Base-by-base conservation (phyloP, 768 basidiomycete species). In the Lactarius quietus region DNA sequence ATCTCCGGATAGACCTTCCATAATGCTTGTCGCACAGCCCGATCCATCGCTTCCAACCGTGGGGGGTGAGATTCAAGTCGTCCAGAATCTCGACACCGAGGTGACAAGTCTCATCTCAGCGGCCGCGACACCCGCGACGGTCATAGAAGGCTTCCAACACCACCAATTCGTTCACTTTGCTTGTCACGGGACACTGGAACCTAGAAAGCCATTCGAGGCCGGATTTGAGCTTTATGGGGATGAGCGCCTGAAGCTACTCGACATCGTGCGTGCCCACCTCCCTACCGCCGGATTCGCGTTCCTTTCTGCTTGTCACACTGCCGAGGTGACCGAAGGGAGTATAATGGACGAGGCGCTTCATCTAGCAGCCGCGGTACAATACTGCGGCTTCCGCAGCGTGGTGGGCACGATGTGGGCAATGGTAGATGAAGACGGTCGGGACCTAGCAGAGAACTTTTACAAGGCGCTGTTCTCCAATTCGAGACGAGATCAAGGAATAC, bases 341-440 rank as follows among this genome's bases (percentile, higher is more conserved):
- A 1, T 26, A 14, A 5, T 10, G 1, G 45, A 48, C 12, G 45
- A 48, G 45, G 45, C 0, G 3, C 23, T 48, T 10, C 45, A 48
- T 23, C 45, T 48, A 5, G n/a, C 23, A 4, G 45, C 45, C 2
- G 45, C 45, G 23, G n/a, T 48, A 6, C 45, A 48, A 12, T 48
- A 48, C 10, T 48, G 45, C 23, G 45, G 45, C 23, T 48, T 48
- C 23, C 12, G 12, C 23, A 64, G 51, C 26, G 51, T 59, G 14
- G 48, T 60, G 9, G 57, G 52, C 12, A 58, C 57, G 9, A 59
- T 53, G 58, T 59, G 65, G 55, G 51, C 31, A 14, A 48, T 55
- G 56, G 52, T 20, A 8, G 36, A 39, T 20, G 12, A 9, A 10
- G 51, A 48, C 26, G 45, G 45, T 6, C 45, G 23, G 23, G 45